Evolutionary conservation across 1,284 basidiomycete species (phyloP).

Genomic region (Tilletia horrida): DNA sequence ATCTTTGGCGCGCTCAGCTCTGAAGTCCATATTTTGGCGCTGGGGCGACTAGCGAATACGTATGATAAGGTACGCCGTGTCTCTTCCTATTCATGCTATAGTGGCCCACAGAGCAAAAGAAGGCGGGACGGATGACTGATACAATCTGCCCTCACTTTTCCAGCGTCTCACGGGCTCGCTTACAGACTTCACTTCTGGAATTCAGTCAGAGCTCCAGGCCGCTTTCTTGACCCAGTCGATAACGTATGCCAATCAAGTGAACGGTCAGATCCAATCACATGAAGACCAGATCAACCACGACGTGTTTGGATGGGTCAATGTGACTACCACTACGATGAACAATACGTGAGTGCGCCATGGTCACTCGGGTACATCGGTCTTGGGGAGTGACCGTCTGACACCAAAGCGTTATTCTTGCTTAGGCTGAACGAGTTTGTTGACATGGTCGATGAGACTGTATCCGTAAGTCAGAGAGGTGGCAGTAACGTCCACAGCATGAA

Average conservation of each 20-base stretch:
- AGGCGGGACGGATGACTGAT: not conserved
- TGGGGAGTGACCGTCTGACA: not conserved
- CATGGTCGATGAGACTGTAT: constrained; percentile 51
- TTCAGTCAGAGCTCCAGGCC: not conserved
- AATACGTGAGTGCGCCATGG: constrained; percentile 39
- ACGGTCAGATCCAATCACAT: constrained; percentile 66
- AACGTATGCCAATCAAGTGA: constrained; percentile 72
- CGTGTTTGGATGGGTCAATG: constrained; percentile 84
- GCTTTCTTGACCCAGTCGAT: constrained; percentile 36
- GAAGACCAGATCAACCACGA: constrained; percentile 72
- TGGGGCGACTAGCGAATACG: constrained; percentile 35
- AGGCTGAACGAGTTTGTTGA: constrained; percentile 58
- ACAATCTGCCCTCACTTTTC: not conserved
- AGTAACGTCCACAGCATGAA: too few relatives aligned
- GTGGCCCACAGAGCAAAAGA: too few relatives aligned
- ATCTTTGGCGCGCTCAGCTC: constrained; percentile 84
- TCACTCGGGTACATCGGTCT: not conserved
- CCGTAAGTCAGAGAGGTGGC: constrained; percentile 19
- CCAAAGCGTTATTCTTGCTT: not conserved
- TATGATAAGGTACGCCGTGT: constrained; percentile 23
- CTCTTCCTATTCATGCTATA: constrained; percentile 55
- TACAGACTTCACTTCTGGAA: not conserved
- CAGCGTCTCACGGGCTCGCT: not conserved
- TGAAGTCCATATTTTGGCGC: constrained; percentile 71
- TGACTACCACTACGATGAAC: constrained; percentile 83